Percentiles rank a stretch among this genome's conserved stretches.
Conservation (phyloP, 805 yeast species). For the Kodamaea leandrae region DNA sequence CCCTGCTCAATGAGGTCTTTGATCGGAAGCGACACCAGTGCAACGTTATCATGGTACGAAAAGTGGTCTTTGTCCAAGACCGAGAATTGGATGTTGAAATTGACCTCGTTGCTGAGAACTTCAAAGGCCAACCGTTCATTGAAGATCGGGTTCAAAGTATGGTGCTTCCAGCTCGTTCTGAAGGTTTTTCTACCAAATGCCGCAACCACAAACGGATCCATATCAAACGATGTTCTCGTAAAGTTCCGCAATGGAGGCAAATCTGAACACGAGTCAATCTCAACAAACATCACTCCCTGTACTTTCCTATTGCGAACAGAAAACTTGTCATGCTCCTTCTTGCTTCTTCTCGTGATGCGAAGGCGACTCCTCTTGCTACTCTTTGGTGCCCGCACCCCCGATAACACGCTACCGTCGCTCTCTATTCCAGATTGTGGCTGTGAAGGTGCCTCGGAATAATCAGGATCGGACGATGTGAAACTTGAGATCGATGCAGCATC, state of each 20-base stretch:
- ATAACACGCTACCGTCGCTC: conserved; percentile 8
- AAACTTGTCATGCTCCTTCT: conserved; percentile 23
- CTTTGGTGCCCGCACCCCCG: conserved; percentile 5
- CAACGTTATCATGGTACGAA: conserved; percentile 81
- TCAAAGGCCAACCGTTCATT: conserved; percentile 81
- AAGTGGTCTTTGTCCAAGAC: conserved; percentile 83
- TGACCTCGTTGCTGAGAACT: conserved; percentile 60
- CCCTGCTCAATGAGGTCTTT: conserved; percentile 38
- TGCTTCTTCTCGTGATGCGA: conserved; percentile 14
- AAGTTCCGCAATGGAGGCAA: conserved; percentile 75
- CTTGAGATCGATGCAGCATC: conserved; percentile 19
- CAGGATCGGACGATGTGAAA: conserved; percentile 13
- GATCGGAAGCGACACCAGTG: conserved; percentile 58
- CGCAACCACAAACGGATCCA: conserved; percentile 95
- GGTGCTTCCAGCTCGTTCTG: conserved; percentile 81
- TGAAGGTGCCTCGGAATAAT: conserved; percentile 11
- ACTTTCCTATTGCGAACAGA: conserved; percentile 40
- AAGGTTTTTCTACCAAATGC: conserved; percentile 87
- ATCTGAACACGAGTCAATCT: conserved; percentile 68
- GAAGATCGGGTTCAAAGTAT: conserved; percentile 77
- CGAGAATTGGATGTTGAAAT: conserved; percentile 64
- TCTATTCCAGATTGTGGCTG: not conserved
- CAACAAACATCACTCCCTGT: conserved; percentile 73
- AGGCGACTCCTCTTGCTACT: not conserved
- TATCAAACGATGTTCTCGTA: conserved; percentile 77